Percentiles rank a stretch among this genome's conserved stretches.
These are phyloP conservation scores for Apiotrichum brassicae DNA, from an alignment of 1,284 basidiomycete species.

Conservation along the genomic window DNA sequence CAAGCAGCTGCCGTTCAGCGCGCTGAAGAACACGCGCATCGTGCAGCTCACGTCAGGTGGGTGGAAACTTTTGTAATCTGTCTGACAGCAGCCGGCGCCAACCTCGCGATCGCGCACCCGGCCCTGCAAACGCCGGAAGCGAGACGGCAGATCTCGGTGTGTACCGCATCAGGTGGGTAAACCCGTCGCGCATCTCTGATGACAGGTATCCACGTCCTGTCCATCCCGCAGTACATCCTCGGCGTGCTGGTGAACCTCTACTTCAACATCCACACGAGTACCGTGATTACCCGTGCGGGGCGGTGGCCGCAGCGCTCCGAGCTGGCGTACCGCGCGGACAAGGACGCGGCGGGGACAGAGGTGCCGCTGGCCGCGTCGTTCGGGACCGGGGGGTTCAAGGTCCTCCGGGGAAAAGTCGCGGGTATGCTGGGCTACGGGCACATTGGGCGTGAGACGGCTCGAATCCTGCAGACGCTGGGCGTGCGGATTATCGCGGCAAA, in stretches of 20 bases:
- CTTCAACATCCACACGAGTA: constrained; percentile 28
- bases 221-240: constrained; percentile 43
- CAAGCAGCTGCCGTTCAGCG: constrained; percentile 15
- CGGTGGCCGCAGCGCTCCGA: constrained; percentile 21
- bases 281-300: constrained; percentile 18
- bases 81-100: constrained; percentile 30
- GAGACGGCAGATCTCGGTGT: constrained; percentile 29
- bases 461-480: constrained; percentile 38
- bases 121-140: constrained; percentile 23
- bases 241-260: constrained; percentile 32
- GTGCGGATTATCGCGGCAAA: constrained; percentile 44
- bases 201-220: constrained; percentile 36
- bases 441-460: constrained; percentile 41
- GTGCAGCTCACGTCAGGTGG: constrained; percentile 38
- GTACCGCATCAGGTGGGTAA: constrained; percentile 27
- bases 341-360: neutral
- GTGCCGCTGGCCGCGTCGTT: neutral
- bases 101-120: constrained; percentile 24
- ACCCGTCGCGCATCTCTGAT: constrained; percentile 4
- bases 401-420: constrained; percentile 12
- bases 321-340: constrained; percentile 5
- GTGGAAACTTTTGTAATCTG: constrained; percentile 12
- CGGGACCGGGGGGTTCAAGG: constrained; percentile 5
- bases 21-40: constrained; percentile 24
- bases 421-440: constrained; percentile 27